Evolutionary conservation across 108 stramenopile genomes (phyloP).

Genomic region (Cyclotella baltica): DNA sequence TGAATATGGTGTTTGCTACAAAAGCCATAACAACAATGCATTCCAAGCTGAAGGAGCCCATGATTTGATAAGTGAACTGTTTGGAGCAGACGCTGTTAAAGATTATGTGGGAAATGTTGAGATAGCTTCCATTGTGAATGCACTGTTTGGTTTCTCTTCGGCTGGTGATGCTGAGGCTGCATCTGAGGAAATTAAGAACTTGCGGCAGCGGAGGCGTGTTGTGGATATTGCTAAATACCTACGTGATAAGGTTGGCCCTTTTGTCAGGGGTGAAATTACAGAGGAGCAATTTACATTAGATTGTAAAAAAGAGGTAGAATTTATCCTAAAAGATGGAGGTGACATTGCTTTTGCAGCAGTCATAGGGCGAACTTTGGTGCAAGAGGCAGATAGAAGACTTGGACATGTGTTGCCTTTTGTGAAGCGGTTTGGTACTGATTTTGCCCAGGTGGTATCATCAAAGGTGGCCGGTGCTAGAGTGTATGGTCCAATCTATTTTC

Average conservation of each 20-base stretch:
- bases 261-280: slow-evolving; percentile 29
- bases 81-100: slow-evolving; percentile 43
- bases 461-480: slow-evolving; percentile 32
- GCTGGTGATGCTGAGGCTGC: slow-evolving; percentile 9
- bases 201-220: slow-evolving; percentile 47
- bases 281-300: slow-evolving; percentile 5
- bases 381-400: slow-evolving; percentile 32
- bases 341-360: slow-evolving; percentile 13
- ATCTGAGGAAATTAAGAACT: slow-evolving; percentile 16
- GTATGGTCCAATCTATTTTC: slow-evolving; percentile 33
- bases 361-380: slow-evolving; percentile 17
- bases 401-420: slow-evolving; percentile 31
- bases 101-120: slow-evolving; percentile 54
- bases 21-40: background rate
- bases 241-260: slow-evolving; percentile 35
- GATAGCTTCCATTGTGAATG: slow-evolving; percentile 56
- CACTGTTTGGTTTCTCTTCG: slow-evolving; percentile 36
- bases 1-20: slow-evolving; percentile 47
- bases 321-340: slow-evolving; percentile 18
- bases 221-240: slow-evolving; percentile 57
- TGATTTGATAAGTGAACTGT: slow-evolving; percentile 59
- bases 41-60: slow-evolving; percentile 20
- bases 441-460: slow-evolving; percentile 2
- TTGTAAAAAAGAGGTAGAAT: slow-evolving; percentile 18
- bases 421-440: slow-evolving; percentile 18